A percentile compares a stretch with the other conserved stretches of the same genome.
These are phyloP conservation scores for Trichoderma sp. DNA, from an alignment of 2,329 filamentous ascomycete genomes.

Conservation along the genomic window DNA sequence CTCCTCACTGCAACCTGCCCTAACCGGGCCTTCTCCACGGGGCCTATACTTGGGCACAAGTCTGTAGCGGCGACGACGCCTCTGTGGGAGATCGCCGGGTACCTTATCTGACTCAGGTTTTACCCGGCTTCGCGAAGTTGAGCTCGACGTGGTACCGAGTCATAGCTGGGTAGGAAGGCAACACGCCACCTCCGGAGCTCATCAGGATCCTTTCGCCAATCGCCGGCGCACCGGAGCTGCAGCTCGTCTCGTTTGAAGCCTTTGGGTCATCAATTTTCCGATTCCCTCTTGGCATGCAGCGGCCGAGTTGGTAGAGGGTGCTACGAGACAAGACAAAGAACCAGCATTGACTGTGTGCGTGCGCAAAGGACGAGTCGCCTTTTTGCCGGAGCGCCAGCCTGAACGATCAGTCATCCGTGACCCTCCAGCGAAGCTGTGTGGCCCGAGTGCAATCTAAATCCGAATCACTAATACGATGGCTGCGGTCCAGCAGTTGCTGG, in stretches of 20 bases:
- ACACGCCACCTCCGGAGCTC: conserved; percentile 3
- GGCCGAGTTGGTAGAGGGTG: conserved; percentile 6
- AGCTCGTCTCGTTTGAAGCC: not conserved
- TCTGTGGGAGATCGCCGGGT: conserved; percentile 5
- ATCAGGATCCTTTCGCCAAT: conserved; percentile 4
- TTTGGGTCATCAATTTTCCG: conserved; percentile 5
- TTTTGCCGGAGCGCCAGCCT: conserved; percentile 3
- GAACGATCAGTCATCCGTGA: not conserved
- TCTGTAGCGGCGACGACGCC: not conserved
- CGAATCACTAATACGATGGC: conserved; percentile 38
- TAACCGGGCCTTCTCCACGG: conserved; percentile 17
- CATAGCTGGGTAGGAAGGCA: not conserved
- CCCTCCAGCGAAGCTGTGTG: not conserved
- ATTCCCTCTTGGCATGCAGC: conserved; percentile 21
- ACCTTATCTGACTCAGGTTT: conserved; percentile 1
- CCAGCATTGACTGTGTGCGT: not conserved
- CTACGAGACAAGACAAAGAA: conserved; percentile 23
- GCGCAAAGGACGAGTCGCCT: conserved; percentile 16
- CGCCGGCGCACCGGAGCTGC: not conserved
- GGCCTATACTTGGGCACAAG: not conserved
- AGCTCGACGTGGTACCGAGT: not conserved
- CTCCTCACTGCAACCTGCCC: conserved; percentile 22
- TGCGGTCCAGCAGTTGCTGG: conserved; percentile 44
- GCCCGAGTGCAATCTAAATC: not conserved
- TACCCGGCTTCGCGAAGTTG: conserved; percentile 5